Evolutionary conservation across 352 stramenopile genomes (phyloP).

Genomic region (Phytophthora aleatoria): DNA sequence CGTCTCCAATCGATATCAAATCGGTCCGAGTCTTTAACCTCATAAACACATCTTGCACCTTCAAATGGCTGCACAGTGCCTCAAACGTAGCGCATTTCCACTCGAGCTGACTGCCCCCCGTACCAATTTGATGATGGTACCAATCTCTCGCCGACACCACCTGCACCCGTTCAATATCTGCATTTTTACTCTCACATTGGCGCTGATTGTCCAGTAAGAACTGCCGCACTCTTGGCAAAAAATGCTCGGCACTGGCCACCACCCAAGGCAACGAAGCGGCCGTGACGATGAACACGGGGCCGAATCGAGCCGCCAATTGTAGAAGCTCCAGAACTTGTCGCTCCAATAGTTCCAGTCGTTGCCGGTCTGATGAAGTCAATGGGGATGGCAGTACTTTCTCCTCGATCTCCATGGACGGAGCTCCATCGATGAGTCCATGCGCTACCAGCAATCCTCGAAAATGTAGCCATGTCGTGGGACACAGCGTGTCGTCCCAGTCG

Average conservation of each 20-base stretch:
- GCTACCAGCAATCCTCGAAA: slow-evolving; percentile 45
- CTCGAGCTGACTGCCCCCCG: slow-evolving; percentile 40
- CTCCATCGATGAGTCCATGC: slow-evolving; percentile 42
- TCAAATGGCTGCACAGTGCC: slow-evolving; percentile 52
- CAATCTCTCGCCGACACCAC: slow-evolving; percentile 66
- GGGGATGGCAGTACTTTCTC: not conserved
- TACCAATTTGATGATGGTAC: slow-evolving; percentile 48
- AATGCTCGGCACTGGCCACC: slow-evolving; percentile 43
- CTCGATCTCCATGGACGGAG: slow-evolving; percentile 30
- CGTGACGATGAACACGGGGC: slow-evolving; percentile 71
- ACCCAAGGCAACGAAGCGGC: slow-evolving; percentile 62
- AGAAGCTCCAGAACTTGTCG: slow-evolving; percentile 47
- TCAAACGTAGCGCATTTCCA: slow-evolving; percentile 66
- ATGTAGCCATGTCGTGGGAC: slow-evolving; percentile 63
- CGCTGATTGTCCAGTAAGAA: slow-evolving; percentile 42
- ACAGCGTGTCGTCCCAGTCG: slow-evolving; percentile 76
- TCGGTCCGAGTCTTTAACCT: slow-evolving; percentile 34
- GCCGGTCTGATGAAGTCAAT: slow-evolving; percentile 25
- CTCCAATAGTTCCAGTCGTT: slow-evolving; percentile 43
- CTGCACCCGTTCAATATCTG: slow-evolving; percentile 35
- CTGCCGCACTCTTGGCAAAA: slow-evolving; percentile 49
- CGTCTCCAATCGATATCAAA: slow-evolving; percentile 65
- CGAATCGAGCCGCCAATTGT: slow-evolving; percentile 40
- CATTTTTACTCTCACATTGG: slow-evolving; percentile 23
- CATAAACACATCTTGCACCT: slow-evolving; percentile 45